Percentiles rank a stretch among this genome's conserved stretches.
Evolutionary conservation across 345 rosid genomes (phyloP).

Genomic region (Populus alba): DNA sequence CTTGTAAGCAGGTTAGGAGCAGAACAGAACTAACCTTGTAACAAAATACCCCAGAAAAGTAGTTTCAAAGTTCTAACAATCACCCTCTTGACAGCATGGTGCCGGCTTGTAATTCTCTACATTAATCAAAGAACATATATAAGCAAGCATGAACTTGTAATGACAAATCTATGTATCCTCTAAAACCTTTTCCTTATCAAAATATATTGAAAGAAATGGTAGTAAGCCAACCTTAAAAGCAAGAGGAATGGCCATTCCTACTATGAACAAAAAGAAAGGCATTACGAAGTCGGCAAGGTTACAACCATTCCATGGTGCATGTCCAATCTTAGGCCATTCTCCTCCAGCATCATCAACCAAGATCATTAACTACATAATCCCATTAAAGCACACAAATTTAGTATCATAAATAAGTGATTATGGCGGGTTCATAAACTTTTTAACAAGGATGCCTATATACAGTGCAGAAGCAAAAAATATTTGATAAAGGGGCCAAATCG

Average conservation of each 20-base stretch:
- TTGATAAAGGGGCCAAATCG: too few relatives aligned
- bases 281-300: slow-evolving; percentile 90
- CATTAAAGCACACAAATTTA: neutral
- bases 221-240: slow-evolving; percentile 58
- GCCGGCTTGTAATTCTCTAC: slow-evolving; percentile 48
- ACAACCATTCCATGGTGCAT: slow-evolving; percentile 91
- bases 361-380: slow-evolving; percentile 58
- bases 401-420: neutral
- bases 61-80: slow-evolving; percentile 68
- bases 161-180: neutral
- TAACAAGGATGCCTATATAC: neutral
- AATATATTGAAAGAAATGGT: neutral
- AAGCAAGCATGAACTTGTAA: neutral
- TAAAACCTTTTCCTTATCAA: neutral
- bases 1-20: neutral
- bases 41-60: slow-evolving; percentile 79
- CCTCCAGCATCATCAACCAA: slow-evolving; percentile 93
- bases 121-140: neutral
- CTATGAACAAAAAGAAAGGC: slow-evolving; percentile 92
- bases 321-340: slow-evolving; percentile 79
- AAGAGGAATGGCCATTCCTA: slow-evolving; percentile 86
- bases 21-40: slow-evolving; percentile 58
- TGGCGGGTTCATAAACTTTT: neutral
- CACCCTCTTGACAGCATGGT: slow-evolving; percentile 55
- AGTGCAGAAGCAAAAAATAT: neutral